phyloP scores from a whole-genome alignment of 768 basidiomycete genomes.

The Leucocoprinus sp. region DNA sequence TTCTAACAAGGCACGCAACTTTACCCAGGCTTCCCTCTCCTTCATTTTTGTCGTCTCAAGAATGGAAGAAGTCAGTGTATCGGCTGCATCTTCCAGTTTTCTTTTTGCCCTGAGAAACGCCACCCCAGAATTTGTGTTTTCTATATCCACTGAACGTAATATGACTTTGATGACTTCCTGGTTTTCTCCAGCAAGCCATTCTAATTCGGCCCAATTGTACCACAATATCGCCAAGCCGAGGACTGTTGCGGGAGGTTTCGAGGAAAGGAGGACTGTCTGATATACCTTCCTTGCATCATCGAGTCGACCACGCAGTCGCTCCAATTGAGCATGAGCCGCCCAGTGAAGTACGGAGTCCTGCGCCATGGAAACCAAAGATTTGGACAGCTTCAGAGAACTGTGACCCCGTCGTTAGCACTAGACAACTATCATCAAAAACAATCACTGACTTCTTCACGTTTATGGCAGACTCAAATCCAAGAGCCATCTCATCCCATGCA shows the following conservation, averaged over 20 bases:
- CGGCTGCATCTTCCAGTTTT: slow-evolving; percentile 39
- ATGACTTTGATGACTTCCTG: slow-evolving; percentile 47
- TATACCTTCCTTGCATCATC: slow-evolving; percentile 77
- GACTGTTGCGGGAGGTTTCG: slow-evolving; percentile 27
- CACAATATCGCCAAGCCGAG: slow-evolving; percentile 43
- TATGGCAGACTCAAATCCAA: slow-evolving; percentile 61
- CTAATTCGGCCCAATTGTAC: slow-evolving; percentile 84
- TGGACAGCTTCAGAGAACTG: slow-evolving; percentile 68
- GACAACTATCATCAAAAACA: not conserved
- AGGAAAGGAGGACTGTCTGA: slow-evolving; percentile 50
- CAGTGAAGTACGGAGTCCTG: slow-evolving; percentile 58
- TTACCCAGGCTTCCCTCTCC: slow-evolving; percentile 58
- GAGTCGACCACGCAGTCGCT: slow-evolving; percentile 51
- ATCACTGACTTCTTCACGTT: slow-evolving; percentile 46
- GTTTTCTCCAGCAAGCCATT: slow-evolving; percentile 55
- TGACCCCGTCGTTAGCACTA: not conserved
- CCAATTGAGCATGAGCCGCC: slow-evolving; percentile 71
- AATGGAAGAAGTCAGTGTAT: slow-evolving; percentile 21
- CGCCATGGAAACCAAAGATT: slow-evolving; percentile 44
- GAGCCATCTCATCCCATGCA: slow-evolving; percentile 56
- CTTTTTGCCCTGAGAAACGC: slow-evolving; percentile 58
- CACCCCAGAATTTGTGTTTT: slow-evolving; percentile 41
- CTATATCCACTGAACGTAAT: slow-evolving; percentile 43
- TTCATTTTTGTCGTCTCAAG: slow-evolving; percentile 32
- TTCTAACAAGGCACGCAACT: slow-evolving; percentile 57